phyloP scores from a whole-genome alignment of 192 early-diverging fungal species.

The Piromyces finnis region DNA sequence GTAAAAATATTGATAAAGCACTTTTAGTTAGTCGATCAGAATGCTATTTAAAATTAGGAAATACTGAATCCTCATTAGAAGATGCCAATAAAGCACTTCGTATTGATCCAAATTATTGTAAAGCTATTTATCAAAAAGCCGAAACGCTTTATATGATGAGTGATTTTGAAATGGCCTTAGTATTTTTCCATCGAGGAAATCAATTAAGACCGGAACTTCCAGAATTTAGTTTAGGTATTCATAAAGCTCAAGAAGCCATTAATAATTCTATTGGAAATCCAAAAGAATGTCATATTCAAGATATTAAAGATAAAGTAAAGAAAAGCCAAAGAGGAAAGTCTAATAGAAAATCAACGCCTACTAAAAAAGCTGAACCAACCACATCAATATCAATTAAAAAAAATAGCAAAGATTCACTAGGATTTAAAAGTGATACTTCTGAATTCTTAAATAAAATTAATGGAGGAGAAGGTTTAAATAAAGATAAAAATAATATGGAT shows the following conservation, averaged over 20 bases:
- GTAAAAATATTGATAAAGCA: neutral
- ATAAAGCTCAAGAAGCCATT: neutral
- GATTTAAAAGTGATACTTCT: neutral
- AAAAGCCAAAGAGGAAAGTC: neutral
- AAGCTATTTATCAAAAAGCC: neutral
- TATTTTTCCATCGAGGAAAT: neutral
- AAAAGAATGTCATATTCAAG: neutral
- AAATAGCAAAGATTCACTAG: neutral
- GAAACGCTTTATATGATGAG: neutral
- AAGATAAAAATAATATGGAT: neutral
- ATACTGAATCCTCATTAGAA: neutral
- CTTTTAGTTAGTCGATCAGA: neutral
- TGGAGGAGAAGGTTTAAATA: neutral
- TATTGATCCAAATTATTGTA: neutral
- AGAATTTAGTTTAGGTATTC: neutral
- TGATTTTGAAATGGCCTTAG: neutral
- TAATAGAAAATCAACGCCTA: neutral
- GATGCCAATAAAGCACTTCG: neutral
- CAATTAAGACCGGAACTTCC: neutral
- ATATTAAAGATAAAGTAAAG: neutral
- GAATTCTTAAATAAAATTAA: neutral
- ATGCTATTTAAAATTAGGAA: neutral
- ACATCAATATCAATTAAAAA: neutral
- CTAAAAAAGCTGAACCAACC: neutral
- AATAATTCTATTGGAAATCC: neutral